Evolutionary conservation across 805 yeast genomes (phyloP).

Genomic region (Saccharomycopsis malanga): DNA sequence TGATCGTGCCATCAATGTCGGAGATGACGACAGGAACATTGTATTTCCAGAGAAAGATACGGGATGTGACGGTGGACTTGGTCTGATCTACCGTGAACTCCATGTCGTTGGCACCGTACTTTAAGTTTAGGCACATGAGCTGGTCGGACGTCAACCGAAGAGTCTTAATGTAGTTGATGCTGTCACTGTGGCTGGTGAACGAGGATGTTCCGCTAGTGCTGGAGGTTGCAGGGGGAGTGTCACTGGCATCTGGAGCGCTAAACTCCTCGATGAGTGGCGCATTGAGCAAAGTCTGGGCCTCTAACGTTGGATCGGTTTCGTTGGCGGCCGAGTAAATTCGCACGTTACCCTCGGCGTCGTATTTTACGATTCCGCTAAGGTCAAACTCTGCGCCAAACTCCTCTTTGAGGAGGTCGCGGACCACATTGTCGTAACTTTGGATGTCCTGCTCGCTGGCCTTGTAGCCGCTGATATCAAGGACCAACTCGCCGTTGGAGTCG

Average conservation of each 20-base stretch:
- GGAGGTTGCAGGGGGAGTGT: constrained; percentile 18
- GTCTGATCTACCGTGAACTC: constrained; percentile 79
- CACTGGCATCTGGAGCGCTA: not conserved
- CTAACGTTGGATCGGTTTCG: constrained; percentile 24
- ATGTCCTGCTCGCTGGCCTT: constrained; percentile 77
- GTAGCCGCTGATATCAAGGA: constrained; percentile 93
- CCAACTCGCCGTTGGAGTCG: constrained; percentile 82
- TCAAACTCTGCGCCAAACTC: constrained; percentile 58
- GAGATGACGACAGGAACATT: constrained; percentile 88
- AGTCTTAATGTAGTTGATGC: constrained; percentile 64
- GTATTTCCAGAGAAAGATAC: constrained; percentile 76
- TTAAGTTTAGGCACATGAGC: constrained; percentile 61
- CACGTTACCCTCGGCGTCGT: constrained; percentile 62
- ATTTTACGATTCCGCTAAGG: constrained; percentile 38
- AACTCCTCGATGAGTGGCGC: constrained; percentile 21
- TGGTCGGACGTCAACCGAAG: constrained; percentile 88
- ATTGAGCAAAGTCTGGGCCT: constrained; percentile 15
- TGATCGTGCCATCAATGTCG: constrained; percentile 96
- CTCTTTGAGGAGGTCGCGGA: constrained; percentile 65
- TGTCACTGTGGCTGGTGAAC: not conserved
- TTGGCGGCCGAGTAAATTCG: constrained; percentile 35
- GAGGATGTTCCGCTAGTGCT: constrained; percentile 21
- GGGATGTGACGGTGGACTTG: constrained; percentile 64
- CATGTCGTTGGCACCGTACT: constrained; percentile 72
- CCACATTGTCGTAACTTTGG: constrained; percentile 66